A percentile compares a stretch with the other conserved stretches of the same genome.
Evolutionary conservation across 2,329 filamentous ascomycete species (phyloP).

Genomic region (Coniella lustricola): DNA sequence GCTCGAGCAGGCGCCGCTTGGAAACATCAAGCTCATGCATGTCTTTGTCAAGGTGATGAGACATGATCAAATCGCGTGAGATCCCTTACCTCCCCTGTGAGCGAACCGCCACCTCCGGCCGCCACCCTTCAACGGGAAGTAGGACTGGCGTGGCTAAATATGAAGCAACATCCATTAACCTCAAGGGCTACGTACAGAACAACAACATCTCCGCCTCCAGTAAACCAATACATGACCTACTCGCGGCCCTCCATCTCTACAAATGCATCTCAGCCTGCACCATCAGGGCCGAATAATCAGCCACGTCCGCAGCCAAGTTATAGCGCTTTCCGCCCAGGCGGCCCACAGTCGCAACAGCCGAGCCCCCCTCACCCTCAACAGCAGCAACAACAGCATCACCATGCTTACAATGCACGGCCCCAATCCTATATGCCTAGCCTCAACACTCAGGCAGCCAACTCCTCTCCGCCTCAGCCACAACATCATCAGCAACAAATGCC

Average conservation of each 20-base stretch:
- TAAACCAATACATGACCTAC: conserved; percentile 13
- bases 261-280: conserved; percentile 21
- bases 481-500: conserved; percentile 48
- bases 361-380: conserved; percentile 30
- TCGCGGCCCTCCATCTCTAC: conserved; percentile 12
- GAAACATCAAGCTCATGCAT: background rate
- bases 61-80: background rate
- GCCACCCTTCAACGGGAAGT: too few species aligned
- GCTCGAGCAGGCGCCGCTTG: background rate
- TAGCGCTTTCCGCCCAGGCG: conserved; percentile 39
- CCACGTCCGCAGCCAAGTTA: conserved; percentile 54
- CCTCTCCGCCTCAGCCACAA: conserved; percentile 31
- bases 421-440: conserved; percentile 32
- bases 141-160: too few species aligned
- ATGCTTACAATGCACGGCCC: conserved; percentile 39
- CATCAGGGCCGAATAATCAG: conserved; percentile 36
- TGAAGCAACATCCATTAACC: background rate
- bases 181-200: conserved; percentile 1
- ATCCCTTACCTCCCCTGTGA: background rate
- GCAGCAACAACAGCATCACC: too few species aligned
- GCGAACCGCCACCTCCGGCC: too few species aligned
- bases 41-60: background rate
- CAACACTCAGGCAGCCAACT: conserved; percentile 34
- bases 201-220: conserved; percentile 12
- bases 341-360: background rate